Conservation (phyloP, 495 filamentous ascomycete genomes). For the Xylaria longipes region DNA sequence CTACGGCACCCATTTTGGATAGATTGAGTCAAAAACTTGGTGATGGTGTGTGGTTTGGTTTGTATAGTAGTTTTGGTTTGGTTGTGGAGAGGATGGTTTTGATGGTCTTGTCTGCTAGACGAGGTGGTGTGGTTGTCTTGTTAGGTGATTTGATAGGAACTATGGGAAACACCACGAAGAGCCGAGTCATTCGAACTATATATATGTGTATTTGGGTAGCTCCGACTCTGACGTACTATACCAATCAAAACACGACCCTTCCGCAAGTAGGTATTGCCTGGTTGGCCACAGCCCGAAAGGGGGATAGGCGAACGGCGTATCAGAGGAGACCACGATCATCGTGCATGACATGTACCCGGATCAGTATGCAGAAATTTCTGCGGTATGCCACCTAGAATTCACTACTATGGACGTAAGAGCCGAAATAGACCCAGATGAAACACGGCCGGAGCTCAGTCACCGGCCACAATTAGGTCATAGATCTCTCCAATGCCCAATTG, state of each 20-base stretch:
- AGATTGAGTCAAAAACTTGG: constrained; percentile 27
- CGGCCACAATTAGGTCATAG: constrained; percentile 16
- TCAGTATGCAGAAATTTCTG: background rate
- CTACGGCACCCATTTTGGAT: constrained; percentile 88
- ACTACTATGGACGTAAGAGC: background rate
- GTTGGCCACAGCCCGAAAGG: constrained; percentile 5
- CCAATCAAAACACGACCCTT: background rate
- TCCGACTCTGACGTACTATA: constrained; percentile 7
- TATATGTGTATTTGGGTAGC: background rate
- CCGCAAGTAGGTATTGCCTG: background rate
- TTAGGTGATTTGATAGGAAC: constrained; percentile 9
- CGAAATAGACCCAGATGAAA: background rate
- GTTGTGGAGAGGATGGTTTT: constrained; percentile 26
- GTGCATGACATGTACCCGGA: constrained; percentile 8
- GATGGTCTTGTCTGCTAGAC: background rate
- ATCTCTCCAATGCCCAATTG: constrained; percentile 5
- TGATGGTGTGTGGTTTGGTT: constrained; percentile 28
- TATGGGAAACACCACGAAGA: background rate
- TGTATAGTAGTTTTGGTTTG: too few relatives aligned
- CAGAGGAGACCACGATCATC: constrained; percentile 25
- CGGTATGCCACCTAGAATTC: background rate
- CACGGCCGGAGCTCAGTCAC: background rate
- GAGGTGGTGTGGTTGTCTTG: constrained; percentile 21
- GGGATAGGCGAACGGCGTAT: constrained; percentile 15
- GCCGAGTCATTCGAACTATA: constrained; percentile 8